Base-by-base conservation (phyloP, 2,329 filamentous ascomycete genomes). In the Cladosporium sphaerospermum region DNA sequence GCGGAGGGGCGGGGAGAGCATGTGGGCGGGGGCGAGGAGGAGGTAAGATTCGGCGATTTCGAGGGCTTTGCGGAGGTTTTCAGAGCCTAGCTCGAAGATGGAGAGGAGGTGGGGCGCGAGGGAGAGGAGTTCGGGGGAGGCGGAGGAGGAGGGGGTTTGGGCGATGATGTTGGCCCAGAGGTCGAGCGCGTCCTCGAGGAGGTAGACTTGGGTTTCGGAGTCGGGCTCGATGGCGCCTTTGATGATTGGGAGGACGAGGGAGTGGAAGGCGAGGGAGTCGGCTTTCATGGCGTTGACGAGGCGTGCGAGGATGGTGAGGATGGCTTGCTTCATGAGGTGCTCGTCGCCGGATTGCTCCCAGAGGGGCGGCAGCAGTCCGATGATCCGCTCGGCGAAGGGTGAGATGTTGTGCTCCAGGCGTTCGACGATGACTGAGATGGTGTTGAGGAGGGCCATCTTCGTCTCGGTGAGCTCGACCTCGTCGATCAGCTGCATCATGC, bases 281-380 rank as follows among this genome's bases (percentile, higher is more conserved):
- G 81, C 78, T 55, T 86, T 89, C 81, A 97, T 88, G 1, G 91
- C 87, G 65, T 84, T 84, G n/a, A 95, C 88, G 11, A 99, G 77
- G 2, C 89, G 85, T 1, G 88, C 79, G 48, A 97, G 82, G 37
- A 97, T 86, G 2, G 87, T 88, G 54, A 97, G 79, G 49, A 97
- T 90, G 1, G 89, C 84, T 70, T 96, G 91, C 70, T 97, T 97
- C 77, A 96, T 87, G 69, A 97, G 82, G 70, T 90, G 89, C 64
- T 93, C 88, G 56, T 95, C 86, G 0, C 85, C 89, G 2, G 88
- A 89, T 48, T 85, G 82, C 56, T 88, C 84, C 93, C 93, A 99
- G 0, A 97, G 77, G 3, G 78, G 78, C 0, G 92, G 91, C 6
- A 97, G 77, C 10, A 90, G 80, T 1, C 81, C 77, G 69, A 99